A percentile compares a stretch with the other conserved stretches of the same genome.
These are phyloP conservation scores for Drechslerella dactyloides DNA, from an alignment of 2,329 filamentous ascomycete species.

Conservation along the genomic window DNA sequence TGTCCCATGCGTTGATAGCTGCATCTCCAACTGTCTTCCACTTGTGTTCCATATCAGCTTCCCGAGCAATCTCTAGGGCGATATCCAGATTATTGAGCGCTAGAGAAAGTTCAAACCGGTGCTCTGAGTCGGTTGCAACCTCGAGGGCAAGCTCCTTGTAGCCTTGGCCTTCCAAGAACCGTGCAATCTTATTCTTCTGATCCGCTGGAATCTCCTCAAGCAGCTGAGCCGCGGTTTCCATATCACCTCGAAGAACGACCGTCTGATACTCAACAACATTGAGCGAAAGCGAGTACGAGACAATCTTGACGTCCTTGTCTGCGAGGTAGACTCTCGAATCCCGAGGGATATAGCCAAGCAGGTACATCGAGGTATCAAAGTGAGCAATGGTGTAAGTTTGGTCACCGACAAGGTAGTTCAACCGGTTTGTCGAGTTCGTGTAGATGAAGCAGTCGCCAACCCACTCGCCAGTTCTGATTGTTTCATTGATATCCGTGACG, in stretches of 20 bases:
- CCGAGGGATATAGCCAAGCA: constrained; percentile 91
- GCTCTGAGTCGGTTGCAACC: constrained; percentile 91
- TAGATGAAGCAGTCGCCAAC: constrained; percentile 99
- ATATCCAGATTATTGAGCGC: constrained; percentile 81
- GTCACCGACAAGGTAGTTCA: constrained; percentile 97
- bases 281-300: constrained; percentile 87
- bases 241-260: constrained; percentile 87
- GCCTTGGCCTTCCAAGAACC: constrained; percentile 95
- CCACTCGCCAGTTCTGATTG: constrained; percentile 93
- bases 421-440: constrained; percentile 92
- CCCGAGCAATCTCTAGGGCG: constrained; percentile 80
- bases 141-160: constrained; percentile 95
- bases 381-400: constrained; percentile 97
- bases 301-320: constrained; percentile 92
- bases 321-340: constrained; percentile 94
- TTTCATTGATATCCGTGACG: constrained; percentile 72
- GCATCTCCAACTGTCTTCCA: constrained; percentile 98
- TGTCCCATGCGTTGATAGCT: constrained; percentile 83
- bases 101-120: constrained; percentile 92
- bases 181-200: constrained; percentile 96
- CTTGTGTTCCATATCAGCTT: constrained; percentile 90
- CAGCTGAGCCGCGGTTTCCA: constrained; percentile 87
- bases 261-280: constrained; percentile 97
- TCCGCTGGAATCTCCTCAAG: constrained; percentile 84
- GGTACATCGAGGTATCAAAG: constrained; percentile 93